Evolutionary conservation across 2,329 filamentous ascomycete species (phyloP).

Genomic region (Xylariaceae sp.): DNA sequence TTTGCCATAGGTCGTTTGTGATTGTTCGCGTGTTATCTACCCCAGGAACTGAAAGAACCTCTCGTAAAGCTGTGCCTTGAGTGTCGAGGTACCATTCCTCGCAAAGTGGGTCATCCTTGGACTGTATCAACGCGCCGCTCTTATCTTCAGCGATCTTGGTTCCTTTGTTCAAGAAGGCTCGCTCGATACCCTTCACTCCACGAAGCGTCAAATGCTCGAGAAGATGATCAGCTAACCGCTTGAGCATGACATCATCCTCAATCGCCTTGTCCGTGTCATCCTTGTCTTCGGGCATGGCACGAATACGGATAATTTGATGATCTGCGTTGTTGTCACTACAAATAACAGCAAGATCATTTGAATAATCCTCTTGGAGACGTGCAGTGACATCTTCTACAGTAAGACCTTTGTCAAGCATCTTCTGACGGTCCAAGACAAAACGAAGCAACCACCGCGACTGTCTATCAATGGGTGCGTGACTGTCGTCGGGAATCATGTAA

Average conservation of each 20-base stretch:
- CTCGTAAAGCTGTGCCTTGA: slow-evolving; percentile 81
- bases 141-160: slow-evolving; percentile 66
- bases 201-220: slow-evolving; percentile 89
- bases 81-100: slow-evolving; percentile 97
- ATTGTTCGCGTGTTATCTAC: slow-evolving; percentile 86
- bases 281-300: slow-evolving; percentile 74
- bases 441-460: slow-evolving; percentile 96
- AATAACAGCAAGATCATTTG: slow-evolving; percentile 83
- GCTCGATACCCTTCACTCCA: slow-evolving; percentile 84
- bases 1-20: slow-evolving; percentile 94
- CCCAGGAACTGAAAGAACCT: slow-evolving; percentile 83
- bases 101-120: slow-evolving; percentile 74
- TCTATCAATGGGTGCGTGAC: slow-evolving; percentile 60
- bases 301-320: slow-evolving; percentile 89
- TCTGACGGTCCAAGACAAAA: slow-evolving; percentile 89
- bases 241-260: slow-evolving; percentile 90
- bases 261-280: slow-evolving; percentile 65
- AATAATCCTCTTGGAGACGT: slow-evolving; percentile 87
- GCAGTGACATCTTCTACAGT: slow-evolving; percentile 88
- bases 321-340: slow-evolving; percentile 99
- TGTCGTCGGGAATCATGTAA: slow-evolving; percentile 88
- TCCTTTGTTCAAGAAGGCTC: slow-evolving; percentile 90
- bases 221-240: slow-evolving; percentile 88
- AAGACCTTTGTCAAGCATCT: slow-evolving; percentile 92
- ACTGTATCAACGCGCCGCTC: slow-evolving; percentile 74